Conservation (phyloP, 345 rosid genomes). For the Pistacia integerrima region DNA sequence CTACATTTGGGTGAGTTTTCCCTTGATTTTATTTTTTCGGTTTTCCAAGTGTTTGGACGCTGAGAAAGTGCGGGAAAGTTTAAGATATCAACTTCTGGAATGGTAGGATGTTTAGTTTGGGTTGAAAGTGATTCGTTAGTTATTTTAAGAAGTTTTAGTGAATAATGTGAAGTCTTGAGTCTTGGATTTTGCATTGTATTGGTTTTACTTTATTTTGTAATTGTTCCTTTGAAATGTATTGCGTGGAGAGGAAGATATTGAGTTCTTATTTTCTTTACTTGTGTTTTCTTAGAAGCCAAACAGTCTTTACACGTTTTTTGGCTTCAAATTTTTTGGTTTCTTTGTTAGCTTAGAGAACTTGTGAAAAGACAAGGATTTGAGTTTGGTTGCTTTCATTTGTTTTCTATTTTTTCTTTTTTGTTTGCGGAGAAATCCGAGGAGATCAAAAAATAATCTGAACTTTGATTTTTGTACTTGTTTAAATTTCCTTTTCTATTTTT, state of each 20-base stretch:
- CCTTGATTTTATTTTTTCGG: background rate
- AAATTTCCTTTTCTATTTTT: no score
- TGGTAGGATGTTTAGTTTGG: background rate
- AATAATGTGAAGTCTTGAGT: slow-evolving; percentile 5
- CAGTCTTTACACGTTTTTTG: slow-evolving; percentile 1
- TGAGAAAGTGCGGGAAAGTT: slow-evolving; percentile 21
- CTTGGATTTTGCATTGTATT: background rate
- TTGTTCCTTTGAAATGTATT: background rate
- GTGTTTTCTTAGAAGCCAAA: slow-evolving; percentile 25
- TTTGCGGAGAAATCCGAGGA: slow-evolving; percentile 34
- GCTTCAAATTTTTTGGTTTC: slow-evolving; percentile 15
- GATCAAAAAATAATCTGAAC: background rate
- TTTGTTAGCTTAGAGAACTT: slow-evolving; percentile 19
- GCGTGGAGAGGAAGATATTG: background rate
- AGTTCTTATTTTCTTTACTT: background rate
- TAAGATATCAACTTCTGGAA: background rate
- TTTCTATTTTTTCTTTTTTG: slow-evolving; percentile 14
- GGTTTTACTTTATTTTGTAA: background rate
- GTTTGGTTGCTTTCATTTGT: slow-evolving; percentile 18
- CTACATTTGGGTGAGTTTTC: slow-evolving; percentile 50
- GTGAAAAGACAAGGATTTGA: slow-evolving; percentile 18
- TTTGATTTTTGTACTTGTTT: background rate
- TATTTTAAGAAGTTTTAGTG: background rate
- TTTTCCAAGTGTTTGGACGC: slow-evolving; percentile 21
- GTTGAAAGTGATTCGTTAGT: background rate